phyloP scores from a whole-genome alignment of 2,329 filamentous ascomycete genomes.

The Talaromyces verruculosus region DNA sequence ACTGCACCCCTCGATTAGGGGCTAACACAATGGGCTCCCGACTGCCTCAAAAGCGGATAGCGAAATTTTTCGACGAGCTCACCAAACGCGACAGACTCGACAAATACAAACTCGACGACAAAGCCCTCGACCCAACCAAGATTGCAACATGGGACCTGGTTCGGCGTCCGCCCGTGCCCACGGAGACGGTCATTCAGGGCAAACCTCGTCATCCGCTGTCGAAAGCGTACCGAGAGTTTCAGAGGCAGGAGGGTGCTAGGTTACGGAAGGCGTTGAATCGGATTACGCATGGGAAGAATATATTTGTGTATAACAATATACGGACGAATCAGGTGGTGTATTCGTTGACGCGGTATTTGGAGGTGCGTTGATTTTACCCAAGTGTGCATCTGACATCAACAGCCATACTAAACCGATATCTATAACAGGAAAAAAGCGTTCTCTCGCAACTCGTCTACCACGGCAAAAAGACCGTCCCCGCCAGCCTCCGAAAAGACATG shows the following conservation, averaged over 20 bases:
- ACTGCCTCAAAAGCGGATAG: constrained; percentile 11
- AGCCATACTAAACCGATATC: neutral
- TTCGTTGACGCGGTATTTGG: constrained; percentile 57
- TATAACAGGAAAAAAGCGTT: constrained; percentile 51
- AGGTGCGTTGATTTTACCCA: no score
- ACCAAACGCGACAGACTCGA: neutral
- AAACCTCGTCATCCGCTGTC: constrained; percentile 40
- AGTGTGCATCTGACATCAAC: no score
- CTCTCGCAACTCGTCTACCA: constrained; percentile 61
- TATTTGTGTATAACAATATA: constrained; percentile 63
- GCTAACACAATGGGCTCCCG: constrained; percentile 12
- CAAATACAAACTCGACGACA: constrained; percentile 13
- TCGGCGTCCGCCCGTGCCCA: constrained; percentile 38
- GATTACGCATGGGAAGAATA: constrained; percentile 56
- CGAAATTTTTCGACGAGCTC: constrained; percentile 18
- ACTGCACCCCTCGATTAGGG: neutral
- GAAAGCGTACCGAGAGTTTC: constrained; percentile 44
- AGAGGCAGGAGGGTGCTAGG: constrained; percentile 39
- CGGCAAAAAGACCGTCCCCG: constrained; percentile 63
- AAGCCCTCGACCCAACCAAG: constrained; percentile 41
- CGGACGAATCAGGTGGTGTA: constrained; percentile 65
- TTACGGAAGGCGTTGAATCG: constrained; percentile 49
- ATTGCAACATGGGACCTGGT: constrained; percentile 39
- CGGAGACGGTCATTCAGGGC: constrained; percentile 43
- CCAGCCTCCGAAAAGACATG: constrained; percentile 60